These are phyloP conservation scores for Trichothecium roseum DNA, from an alignment of 2,329 filamentous ascomycete genomes.

Conservation along the genomic window DNA sequence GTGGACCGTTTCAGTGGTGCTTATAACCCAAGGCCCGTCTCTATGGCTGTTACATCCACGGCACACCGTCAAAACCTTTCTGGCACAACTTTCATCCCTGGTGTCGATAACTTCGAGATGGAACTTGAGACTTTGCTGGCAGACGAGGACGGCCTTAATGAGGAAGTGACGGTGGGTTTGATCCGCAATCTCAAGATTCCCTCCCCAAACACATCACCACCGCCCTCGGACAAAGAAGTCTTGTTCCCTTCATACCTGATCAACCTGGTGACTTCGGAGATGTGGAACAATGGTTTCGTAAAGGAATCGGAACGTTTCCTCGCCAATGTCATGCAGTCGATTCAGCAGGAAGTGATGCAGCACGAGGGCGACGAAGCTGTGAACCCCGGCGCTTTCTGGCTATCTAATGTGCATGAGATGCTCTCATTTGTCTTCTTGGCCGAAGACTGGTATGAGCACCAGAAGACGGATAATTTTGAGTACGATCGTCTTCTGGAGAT, in stretches of 20 bases:
- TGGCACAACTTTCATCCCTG: conserved; percentile 67
- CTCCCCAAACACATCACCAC: conserved; percentile 71
- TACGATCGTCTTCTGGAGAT: conserved; percentile 96
- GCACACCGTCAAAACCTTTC: conserved; percentile 61
- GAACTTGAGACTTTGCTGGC: conserved; percentile 90
- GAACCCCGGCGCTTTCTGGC: conserved; percentile 96
- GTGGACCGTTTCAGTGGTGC: conserved; percentile 83
- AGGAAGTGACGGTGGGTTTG: conserved; percentile 91
- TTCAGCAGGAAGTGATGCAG: conserved; percentile 98
- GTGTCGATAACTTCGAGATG: conserved; percentile 83
- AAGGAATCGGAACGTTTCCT: conserved; percentile 99
- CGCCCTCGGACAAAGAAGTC: conserved; percentile 95
- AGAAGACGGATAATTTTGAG: conserved; percentile 99
- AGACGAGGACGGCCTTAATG: conserved; percentile 91
- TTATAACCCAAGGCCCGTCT: conserved; percentile 91
- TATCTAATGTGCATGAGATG: conserved; percentile 99
- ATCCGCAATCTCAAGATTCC: conserved; percentile 97
- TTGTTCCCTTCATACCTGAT: conserved; percentile 98
- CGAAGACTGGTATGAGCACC: conserved; percentile 98
- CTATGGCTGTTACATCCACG: conserved; percentile 73
- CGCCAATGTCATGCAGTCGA: conserved; percentile 98
- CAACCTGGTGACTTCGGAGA: conserved; percentile 97
- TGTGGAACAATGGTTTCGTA: conserved; percentile 99
- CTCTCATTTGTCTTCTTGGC: conserved; percentile 98
- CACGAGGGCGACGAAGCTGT: conserved; percentile 95